phyloP scores from a whole-genome alignment of 257 asterid species.

The Solanum boliviense region DNA sequence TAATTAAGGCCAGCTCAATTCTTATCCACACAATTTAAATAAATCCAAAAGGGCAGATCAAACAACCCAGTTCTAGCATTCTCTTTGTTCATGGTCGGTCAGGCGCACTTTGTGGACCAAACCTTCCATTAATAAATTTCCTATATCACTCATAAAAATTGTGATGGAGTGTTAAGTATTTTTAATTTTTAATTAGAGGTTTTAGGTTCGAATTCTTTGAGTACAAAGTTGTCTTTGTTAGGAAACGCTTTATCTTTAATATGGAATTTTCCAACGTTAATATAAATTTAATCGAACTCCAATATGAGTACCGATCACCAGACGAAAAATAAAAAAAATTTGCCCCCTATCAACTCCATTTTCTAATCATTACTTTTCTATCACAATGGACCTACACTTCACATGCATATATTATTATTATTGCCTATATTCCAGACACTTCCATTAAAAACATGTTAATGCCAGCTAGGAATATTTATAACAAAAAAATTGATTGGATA shows the following conservation, averaged over 20 bases:
- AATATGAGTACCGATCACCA: fast-evolving
- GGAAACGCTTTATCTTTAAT: no score
- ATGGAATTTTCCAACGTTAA: fast-evolving
- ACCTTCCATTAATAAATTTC: not conserved
- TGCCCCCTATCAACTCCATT: not conserved
- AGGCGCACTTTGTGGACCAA: not conserved
- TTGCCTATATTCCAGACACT: slow-evolving; percentile 11
- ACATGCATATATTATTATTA: slow-evolving; percentile 11
- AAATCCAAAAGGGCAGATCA: not conserved
- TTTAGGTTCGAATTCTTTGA: no score
- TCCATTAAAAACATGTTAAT: slow-evolving; percentile 21
- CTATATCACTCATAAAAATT: not conserved
- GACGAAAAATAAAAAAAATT: no score
- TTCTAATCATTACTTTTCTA: not conserved
- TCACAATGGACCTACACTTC: not conserved
- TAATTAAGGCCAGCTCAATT: not conserved
- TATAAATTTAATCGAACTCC: no score
- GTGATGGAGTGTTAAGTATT: no score
- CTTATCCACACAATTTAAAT: not conserved
- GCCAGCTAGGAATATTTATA: slow-evolving; percentile 20
- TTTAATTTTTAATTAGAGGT: no score
- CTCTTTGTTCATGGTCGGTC: not conserved
- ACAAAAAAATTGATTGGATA: slow-evolving; percentile 17
- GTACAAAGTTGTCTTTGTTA: no score
- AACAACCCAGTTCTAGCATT: not conserved